Base-by-base conservation (phyloP, 1,284 basidiomycete genomes). In the Erythrobasidium hasegawianum region DNA sequence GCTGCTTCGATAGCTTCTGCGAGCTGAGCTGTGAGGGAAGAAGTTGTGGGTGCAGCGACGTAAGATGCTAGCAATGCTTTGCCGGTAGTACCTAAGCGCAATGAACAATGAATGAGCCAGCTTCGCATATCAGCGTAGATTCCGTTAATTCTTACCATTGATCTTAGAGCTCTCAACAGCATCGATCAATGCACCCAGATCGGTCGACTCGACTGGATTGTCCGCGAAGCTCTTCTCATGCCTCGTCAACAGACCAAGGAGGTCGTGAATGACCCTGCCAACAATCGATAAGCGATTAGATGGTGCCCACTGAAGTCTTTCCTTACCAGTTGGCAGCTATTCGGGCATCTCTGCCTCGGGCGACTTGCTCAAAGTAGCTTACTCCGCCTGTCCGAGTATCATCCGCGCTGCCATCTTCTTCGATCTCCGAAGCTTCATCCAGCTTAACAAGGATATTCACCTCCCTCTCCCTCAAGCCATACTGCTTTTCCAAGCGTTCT, bases 201-300 rank as follows among this genome's bases (percentile, higher is more conserved):
- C 85, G 1, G 75, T 76, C 0, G 83, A 78, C 0, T 85, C 81
- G 22, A 94, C 73, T 0, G 84, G 79, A 55, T 86, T 86, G 2
- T 84, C 80, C 47, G 78, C 79, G 78, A 93, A 90, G 0, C 80
- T 78, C 72, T 84, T 80, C 40, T 81, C 81, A 14, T 83, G 80
- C 45, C 83, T 81, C 0, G 86, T 78, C 5, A 95, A 80, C 71
- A 88, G 85, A 0, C 90, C 90, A 7, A 93, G 79, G 0, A 94
- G 80, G 69, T 93, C 90, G 72, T 96, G 89, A 5, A 85, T 86
- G 77, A 94, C 84, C 90, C 91, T 94, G n/a, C n/a, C n/a, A n/a
- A n/a, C n/a, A n/a, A n/a, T n/a, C n/a, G n/a, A n/a, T n/a, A n/a
- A n/a, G n/a, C n/a, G n/a, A n/a, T n/a, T n/a, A n/a, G n/a, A n/a